Base-by-base conservation (phyloP, 2,329 filamentous ascomycete genomes). In the Cladophialophora immunda region DNA sequence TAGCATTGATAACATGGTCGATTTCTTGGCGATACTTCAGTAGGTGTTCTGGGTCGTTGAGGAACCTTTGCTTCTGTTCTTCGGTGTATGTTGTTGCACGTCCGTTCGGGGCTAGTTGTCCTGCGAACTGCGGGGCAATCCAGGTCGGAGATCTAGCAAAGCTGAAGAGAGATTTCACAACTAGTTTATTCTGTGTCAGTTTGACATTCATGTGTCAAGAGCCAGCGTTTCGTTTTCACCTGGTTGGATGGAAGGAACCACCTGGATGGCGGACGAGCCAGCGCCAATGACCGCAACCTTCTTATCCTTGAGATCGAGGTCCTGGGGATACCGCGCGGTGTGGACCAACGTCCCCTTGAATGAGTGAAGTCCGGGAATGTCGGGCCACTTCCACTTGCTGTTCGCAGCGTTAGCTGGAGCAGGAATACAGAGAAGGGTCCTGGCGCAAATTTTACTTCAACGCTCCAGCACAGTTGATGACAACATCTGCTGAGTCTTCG, bases 331-430 rank as follows among this genome's bases (percentile, higher is more conserved):
- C 73, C 84, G 84, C 0, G 85, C 86, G 0, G 85, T 84, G 73
- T 89, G 87, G 70, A 86, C 81, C 8, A 88, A 81, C 13, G 80
- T 74, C 15, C 89, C 88, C 60, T 86, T 81, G 80, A 89, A 90
- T 22, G 11, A 63, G 11, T 77, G 64, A 4, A 80, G 66, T 1
- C 79, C 79, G 3, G 65, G 64, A 34, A 81, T 78, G 1, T 73
- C 68, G 1, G 79, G 78, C 78, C 77, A 80, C 65, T 76, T 75
- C 74, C 74, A 76, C 7, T 72, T 68, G 58, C 73, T 76, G 29
- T 11, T 13, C 13, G 22, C 22, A 27, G 17, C n/a, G 47, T 52
- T 29, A 52, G 47, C 8, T 29, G 19, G 19, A n/a, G 4, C 25
- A 9, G 8, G 25, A 19, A 15, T n/a, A 19, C 47, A 9, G 30